phyloP scores from a whole-genome alignment of 305 asterid genomes.

The Solanum hybrid region DNA sequence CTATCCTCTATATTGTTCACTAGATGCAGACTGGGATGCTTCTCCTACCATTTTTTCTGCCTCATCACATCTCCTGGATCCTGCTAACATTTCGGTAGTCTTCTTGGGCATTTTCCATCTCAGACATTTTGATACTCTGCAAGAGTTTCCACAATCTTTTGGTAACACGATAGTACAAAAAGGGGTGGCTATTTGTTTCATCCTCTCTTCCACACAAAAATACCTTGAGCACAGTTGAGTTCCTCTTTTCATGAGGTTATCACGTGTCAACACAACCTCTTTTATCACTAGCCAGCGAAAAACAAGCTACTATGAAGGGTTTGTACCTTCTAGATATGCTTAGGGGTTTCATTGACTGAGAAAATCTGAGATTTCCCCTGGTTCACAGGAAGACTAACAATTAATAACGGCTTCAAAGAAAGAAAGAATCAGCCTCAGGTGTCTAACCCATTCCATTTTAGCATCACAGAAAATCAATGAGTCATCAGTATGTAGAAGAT shows the following conservation, averaged over 20 bases:
- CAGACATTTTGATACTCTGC: neutral
- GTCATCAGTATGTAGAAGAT: neutral
- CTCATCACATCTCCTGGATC: neutral
- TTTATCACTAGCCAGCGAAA: neutral
- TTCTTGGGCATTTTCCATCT: neutral
- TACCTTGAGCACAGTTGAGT: neutral
- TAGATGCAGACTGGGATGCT: neutral
- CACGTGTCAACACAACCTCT: neutral
- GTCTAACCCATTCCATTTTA: neutral
- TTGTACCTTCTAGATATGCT: neutral
- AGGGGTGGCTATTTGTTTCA: neutral
- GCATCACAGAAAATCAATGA: neutral
- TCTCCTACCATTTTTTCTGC: neutral
- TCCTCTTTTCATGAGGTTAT: neutral
- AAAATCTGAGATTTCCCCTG: neutral
- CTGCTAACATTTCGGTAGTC: neutral
- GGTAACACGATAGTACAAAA: neutral
- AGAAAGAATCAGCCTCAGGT: neutral
- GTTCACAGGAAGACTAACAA: neutral
- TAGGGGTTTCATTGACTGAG: neutral
- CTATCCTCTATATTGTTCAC: neutral
- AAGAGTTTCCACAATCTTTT: neutral
- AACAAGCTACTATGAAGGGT: neutral
- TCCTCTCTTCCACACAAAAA: neutral
- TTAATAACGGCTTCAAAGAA: neutral